phyloP scores from a whole-genome alignment of 2,329 filamentous ascomycete genomes.

The Macrophomina tecta region DNA sequence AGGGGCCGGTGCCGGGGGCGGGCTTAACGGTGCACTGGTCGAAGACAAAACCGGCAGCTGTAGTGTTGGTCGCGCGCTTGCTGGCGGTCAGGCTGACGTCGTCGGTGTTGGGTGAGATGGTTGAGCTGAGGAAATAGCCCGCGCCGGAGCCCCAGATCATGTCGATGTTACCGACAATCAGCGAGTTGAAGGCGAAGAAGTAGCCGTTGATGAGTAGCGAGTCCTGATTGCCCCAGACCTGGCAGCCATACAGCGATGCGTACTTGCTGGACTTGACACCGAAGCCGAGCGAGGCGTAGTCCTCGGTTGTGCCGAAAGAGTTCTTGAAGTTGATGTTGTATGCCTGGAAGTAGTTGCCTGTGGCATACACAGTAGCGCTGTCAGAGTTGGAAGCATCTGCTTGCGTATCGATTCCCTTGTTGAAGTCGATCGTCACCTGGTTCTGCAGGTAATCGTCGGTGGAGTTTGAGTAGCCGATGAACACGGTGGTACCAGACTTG shows the following conservation, averaged over 20 bases:
- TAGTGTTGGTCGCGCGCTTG: constrained; percentile 49
- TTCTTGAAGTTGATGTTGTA: constrained; percentile 66
- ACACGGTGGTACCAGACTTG: constrained; percentile 62
- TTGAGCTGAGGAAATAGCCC: constrained; percentile 52
- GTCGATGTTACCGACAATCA: constrained; percentile 50
- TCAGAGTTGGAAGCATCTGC: constrained; percentile 53
- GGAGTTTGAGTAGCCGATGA: constrained; percentile 62
- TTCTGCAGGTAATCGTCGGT: constrained; percentile 61
- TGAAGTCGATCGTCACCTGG: constrained; percentile 62
- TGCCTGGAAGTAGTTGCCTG: constrained; percentile 57
- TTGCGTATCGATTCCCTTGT: constrained; percentile 39
- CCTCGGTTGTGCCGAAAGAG: constrained; percentile 32
- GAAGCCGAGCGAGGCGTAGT: constrained; percentile 58
- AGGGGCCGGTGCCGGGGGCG: constrained; percentile 39
- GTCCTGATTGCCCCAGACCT: constrained; percentile 62
- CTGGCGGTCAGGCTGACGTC: constrained; percentile 45
- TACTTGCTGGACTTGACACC: constrained; percentile 51
- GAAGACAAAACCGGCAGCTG: constrained; percentile 57
- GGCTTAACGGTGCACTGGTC: constrained; percentile 55
- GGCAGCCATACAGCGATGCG: constrained; percentile 63
- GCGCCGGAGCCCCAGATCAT: constrained; percentile 54
- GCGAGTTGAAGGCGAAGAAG: constrained; percentile 49
- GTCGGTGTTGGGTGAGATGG: constrained; percentile 46
- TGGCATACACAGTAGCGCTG: constrained; percentile 53
- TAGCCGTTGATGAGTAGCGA: constrained; percentile 49